Evolutionary conservation across 306 rosid species (phyloP).

Genomic region (Clitoria ternatea): DNA sequence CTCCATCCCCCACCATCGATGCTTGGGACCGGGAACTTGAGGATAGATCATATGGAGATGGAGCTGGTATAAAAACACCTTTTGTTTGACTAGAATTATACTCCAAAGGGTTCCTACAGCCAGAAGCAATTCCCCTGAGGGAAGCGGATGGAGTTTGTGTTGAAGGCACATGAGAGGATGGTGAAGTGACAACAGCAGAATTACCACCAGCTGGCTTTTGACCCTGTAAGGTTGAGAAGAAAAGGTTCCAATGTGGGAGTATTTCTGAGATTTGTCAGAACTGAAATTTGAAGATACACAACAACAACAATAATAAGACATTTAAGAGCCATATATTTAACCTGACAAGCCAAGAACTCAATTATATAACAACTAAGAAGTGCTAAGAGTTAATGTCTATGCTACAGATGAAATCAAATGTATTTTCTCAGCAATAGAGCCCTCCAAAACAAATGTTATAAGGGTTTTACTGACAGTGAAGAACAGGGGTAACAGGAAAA

Average conservation of each 20-base stretch:
- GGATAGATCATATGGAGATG: slow-evolving; percentile 75
- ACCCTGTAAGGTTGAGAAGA: slow-evolving; percentile 64
- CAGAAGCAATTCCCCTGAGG: slow-evolving; percentile 53
- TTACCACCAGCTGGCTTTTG: slow-evolving; percentile 55
- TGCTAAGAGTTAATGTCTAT: background rate
- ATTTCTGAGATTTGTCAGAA: slow-evolving; percentile 44
- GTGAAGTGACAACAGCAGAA: slow-evolving; percentile 53
- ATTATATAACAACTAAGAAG: background rate
- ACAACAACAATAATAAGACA: slow-evolving; percentile 16
- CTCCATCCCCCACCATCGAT: slow-evolving; percentile 59
- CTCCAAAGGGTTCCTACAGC: slow-evolving; percentile 57
- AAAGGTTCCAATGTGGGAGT: slow-evolving; percentile 37
- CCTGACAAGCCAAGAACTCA: slow-evolving; percentile 13
- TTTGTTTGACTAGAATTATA: slow-evolving; percentile 51
- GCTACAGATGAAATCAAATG: background rate
- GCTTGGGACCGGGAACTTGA: slow-evolving; percentile 72
- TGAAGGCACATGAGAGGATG: slow-evolving; percentile 57
- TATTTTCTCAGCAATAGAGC: slow-evolving; percentile 6
- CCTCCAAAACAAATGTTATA: slow-evolving; percentile 14
- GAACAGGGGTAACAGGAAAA: background rate
- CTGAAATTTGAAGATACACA: slow-evolving; percentile 28
- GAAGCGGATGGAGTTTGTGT: slow-evolving; percentile 65
- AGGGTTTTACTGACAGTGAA: background rate
- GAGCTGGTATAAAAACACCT: slow-evolving; percentile 59
- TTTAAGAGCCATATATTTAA: slow-evolving; percentile 12